Percentiles rank a stretch among this genome's conserved stretches.
These are phyloP conservation scores for Cocos nucifera DNA, from an alignment of 176 grass and related monocot species.

Conservation along the genomic window DNA sequence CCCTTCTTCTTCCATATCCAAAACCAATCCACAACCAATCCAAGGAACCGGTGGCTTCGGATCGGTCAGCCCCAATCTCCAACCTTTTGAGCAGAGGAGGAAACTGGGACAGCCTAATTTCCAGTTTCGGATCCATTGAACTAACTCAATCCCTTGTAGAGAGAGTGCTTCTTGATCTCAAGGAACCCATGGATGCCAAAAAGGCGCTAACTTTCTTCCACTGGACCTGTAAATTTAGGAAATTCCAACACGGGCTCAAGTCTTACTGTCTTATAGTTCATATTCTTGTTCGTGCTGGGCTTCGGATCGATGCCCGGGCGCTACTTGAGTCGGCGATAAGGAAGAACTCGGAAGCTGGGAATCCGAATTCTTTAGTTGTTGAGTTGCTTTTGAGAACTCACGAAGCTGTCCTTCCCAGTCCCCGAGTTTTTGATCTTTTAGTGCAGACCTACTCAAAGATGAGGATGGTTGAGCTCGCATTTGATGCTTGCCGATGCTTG, in stretches of 20 bases:
- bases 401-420: constrained; percentile 37
- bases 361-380: background rate
- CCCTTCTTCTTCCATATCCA: background rate
- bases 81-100: constrained; percentile 33
- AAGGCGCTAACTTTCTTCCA: constrained; percentile 75
- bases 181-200: constrained; percentile 35
- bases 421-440: constrained; percentile 65
- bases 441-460: constrained; percentile 57
- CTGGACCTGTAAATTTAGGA: constrained; percentile 29
- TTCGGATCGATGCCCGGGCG: constrained; percentile 38
- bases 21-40: background rate
- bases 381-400: constrained; percentile 29
- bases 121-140: constrained; percentile 26
- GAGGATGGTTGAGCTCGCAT: constrained; percentile 43
- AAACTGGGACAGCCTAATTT: constrained; percentile 49
- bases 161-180: constrained; percentile 45
- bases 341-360: constrained; percentile 8
- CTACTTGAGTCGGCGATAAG: constrained; percentile 45
- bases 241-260: constrained; percentile 24
- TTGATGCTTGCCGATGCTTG: constrained; percentile 52
- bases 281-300: constrained; percentile 56
- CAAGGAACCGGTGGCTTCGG: too few relatives aligned
- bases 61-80: constrained; percentile 16
- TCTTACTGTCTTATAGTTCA: constrained; percentile 66
- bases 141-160: constrained; percentile 27